Percentiles rank a stretch among this genome's conserved stretches.
phyloP scores from a whole-genome alignment of 345 rosid genomes.

The Pistacia vera region DNA sequence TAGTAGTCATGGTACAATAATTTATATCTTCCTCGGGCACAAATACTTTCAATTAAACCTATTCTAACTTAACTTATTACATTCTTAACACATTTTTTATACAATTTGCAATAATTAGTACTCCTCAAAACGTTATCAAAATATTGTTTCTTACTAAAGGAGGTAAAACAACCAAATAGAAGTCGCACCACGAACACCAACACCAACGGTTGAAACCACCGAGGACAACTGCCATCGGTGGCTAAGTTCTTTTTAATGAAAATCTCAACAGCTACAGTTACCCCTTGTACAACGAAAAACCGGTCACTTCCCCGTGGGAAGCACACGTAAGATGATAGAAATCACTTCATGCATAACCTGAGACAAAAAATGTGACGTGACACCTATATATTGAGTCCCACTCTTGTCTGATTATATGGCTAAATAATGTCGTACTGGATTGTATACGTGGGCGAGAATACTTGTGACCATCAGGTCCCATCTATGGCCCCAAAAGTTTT shows the following conservation, averaged over 20 bases:
- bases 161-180: conserved; percentile 34
- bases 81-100: too few species aligned
- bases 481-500: conserved; percentile 29
- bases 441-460: conserved; percentile 28
- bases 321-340: conserved; percentile 20
- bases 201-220: conserved; percentile 37
- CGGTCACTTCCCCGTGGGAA: conserved; percentile 40
- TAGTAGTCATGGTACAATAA: too few species aligned
- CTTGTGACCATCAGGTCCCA: conserved; percentile 40
- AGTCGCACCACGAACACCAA: conserved; percentile 31
- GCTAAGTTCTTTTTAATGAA: conserved; percentile 30
- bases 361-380: conserved; percentile 26
- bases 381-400: conserved; percentile 3
- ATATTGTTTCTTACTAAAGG: conserved; percentile 21
- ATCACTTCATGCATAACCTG: conserved; percentile 42
- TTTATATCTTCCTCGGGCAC: too few species aligned
- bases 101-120: too few species aligned
- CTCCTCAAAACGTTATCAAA: too few species aligned
- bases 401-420: neutral
- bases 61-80: too few species aligned
- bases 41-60: too few species aligned
- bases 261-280: conserved; percentile 39
- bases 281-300: conserved; percentile 44
- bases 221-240: conserved; percentile 29
- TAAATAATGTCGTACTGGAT: conserved; percentile 3